Evolutionary conservation across 495 filamentous ascomycete genomes (phyloP).

Genomic region (Neurospora cerealis): DNA sequence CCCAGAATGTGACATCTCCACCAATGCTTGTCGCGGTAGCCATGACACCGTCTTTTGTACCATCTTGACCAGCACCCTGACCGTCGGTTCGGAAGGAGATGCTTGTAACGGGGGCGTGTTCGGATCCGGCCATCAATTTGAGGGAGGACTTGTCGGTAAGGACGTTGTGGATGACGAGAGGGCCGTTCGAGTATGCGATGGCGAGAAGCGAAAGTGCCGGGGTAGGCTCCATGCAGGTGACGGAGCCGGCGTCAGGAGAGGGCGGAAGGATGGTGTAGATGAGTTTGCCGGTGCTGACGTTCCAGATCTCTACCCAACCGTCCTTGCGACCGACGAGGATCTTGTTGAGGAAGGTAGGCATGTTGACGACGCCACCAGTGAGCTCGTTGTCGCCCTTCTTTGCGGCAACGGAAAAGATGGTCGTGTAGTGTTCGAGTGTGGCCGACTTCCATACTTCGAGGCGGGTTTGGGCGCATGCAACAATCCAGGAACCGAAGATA

Average conservation of each 20-base stretch:
- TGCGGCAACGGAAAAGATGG: slow-evolving; percentile 44
- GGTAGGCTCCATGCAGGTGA: slow-evolving; percentile 73
- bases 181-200: slow-evolving; percentile 71
- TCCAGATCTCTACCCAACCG: slow-evolving; percentile 95
- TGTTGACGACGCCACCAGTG: slow-evolving; percentile 62
- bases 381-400: slow-evolving; percentile 47
- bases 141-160: slow-evolving; percentile 61
- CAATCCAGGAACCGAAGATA: slow-evolving; percentile 84
- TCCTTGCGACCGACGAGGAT: slow-evolving; percentile 77
- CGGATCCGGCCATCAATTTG: slow-evolving; percentile 48
- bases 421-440: slow-evolving; percentile 85
- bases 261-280: slow-evolving; percentile 75
- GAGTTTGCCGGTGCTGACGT: slow-evolving; percentile 79
- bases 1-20: slow-evolving; percentile 92
- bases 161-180: slow-evolving; percentile 71
- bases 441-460: slow-evolving; percentile 83
- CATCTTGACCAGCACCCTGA: slow-evolving; percentile 81
- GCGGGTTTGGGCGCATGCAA: slow-evolving; percentile 63
- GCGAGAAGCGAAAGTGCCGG: slow-evolving; percentile 80
- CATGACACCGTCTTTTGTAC: slow-evolving; percentile 72
- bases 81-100: slow-evolving; percentile 90
- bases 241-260: slow-evolving; percentile 52
- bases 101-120: slow-evolving; percentile 54
- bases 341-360: slow-evolving; percentile 95
- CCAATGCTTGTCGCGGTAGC: slow-evolving; percentile 60